Base-by-base conservation (phyloP, 192 early-diverging fungal species). In the Lobosporangium transversale region DNA sequence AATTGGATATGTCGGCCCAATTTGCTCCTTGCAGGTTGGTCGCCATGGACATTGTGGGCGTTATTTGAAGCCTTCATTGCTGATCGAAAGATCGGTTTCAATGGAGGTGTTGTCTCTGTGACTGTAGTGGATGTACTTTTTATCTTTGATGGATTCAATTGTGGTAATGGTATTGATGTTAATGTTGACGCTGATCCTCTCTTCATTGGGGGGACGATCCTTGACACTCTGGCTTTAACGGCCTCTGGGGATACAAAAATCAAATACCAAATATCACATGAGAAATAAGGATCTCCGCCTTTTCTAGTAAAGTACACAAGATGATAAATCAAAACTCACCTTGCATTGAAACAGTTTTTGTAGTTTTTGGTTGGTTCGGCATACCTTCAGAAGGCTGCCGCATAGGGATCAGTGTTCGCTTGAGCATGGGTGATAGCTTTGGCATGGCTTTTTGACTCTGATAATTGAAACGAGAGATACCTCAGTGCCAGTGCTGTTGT, bases 1-100 rank as follows among this genome's bases (percentile, higher is more conserved):
- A 76, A 40, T 42, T 76, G 73, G 33, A 76, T 76, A 57, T 67
- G 64, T 21, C 73, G 64, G n/a, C 30, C 73, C 3, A 62, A 44
- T 67, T 76, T 76, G 11, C 64, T 57, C 42, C 45, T 71, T 7
- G 54, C 3, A 20, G 48, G 45, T 24, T 24, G 48, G 11, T 6
- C 62, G 44, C 31, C 44, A 11, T 27, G 33, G 23, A 31, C 40
- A 23, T 32, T 18, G 20, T 12, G 12, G 40, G 10, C 30, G 21
- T 49, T 53, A 17, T 55, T 66, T 20, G 65, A 36, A 1, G 63
- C 37, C 14, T 76, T 76, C 65, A 76, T 35, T 0, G 73, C 73
- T 2, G 73, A 76, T 21, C 65, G 64, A 29, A 76, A 66, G 17
- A 52, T 24, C 3, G 58, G 64, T 21, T 66, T 65, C 10, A 40